These are phyloP conservation scores for Magnolia sinica DNA, from an alignment of 164 flowering plant genomes.

Conservation along the genomic window DNA sequence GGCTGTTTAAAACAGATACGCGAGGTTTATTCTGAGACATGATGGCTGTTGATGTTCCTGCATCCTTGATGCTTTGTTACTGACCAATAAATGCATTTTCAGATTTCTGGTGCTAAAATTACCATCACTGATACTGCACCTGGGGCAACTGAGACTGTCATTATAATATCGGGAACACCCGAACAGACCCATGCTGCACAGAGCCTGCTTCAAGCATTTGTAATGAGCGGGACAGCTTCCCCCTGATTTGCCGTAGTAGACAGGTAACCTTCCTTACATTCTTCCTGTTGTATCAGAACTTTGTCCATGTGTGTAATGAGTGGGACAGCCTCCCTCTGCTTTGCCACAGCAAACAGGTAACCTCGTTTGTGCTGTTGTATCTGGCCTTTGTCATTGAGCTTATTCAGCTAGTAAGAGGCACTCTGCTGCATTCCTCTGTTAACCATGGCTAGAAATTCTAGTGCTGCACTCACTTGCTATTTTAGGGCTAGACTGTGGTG, in stretches of 20 bases:
- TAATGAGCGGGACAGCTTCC: slow-evolving; percentile 56
- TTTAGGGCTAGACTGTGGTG: no score
- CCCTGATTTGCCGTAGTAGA: slow-evolving; percentile 29
- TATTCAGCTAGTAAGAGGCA: neutral
- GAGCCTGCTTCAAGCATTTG: slow-evolving; percentile 97
- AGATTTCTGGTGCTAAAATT: slow-evolving; percentile 92
- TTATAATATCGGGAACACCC: slow-evolving; percentile 89
- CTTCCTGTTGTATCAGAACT: neutral
- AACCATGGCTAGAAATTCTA: no score
- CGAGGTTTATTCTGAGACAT: neutral
- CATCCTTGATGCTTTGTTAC: neutral
- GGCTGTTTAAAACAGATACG: slow-evolving; percentile 57
- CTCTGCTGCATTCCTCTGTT: neutral
- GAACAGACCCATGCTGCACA: slow-evolving; percentile 97
- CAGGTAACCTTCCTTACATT: neutral
- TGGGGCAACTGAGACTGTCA: slow-evolving; percentile 73
- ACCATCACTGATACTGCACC: slow-evolving; percentile 71
- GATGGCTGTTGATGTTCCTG: neutral
- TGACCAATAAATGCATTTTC: slow-evolving; percentile 21
- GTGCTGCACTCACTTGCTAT: no score
- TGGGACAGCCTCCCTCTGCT: no score
- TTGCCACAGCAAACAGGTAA: no score
- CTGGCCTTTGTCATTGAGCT: no score
- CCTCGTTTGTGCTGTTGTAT: neutral
- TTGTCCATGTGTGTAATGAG: neutral